phyloP scores from a whole-genome alignment of 2,329 filamentous ascomycete genomes.

The Colletotrichum plurivorum region DNA sequence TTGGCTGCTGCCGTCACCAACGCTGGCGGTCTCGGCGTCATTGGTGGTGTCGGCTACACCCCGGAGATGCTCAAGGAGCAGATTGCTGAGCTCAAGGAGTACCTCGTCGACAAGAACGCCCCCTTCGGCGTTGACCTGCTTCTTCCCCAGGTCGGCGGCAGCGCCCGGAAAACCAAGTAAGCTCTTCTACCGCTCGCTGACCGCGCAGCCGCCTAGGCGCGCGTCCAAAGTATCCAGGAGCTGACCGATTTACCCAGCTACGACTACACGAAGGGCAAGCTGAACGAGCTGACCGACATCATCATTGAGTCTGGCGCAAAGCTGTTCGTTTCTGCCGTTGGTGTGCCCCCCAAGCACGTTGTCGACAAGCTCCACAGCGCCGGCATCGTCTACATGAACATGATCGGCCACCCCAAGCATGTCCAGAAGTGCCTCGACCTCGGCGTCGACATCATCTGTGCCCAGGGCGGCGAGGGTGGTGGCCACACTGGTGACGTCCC shows the following conservation, averaged over 20 bases:
- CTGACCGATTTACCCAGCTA: conserved; percentile 73
- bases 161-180: conserved; percentile 92
- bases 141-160: conserved; percentile 94
- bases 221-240: background rate
- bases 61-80: conserved; percentile 97
- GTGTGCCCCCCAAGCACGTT: conserved; percentile 88
- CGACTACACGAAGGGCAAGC: conserved; percentile 99
- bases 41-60: conserved; percentile 95
- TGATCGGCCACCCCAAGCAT: conserved; percentile 99
- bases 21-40: conserved; percentile 95
- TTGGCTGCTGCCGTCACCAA: conserved; percentile 97
- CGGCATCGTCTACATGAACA: conserved; percentile 99
- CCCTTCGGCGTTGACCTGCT: conserved; percentile 96
- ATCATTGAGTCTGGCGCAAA: conserved; percentile 92
- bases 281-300: conserved; percentile 89
- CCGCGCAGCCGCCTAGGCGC: background rate
- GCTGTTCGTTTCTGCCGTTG: conserved; percentile 97
- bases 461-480: conserved; percentile 97
- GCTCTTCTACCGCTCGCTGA: conserved; percentile 42
- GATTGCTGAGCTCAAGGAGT: conserved; percentile 93
- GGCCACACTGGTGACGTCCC: conserved; percentile 96
- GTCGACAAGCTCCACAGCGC: conserved; percentile 91
- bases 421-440: conserved; percentile 95
- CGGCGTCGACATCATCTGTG: conserved; percentile 96
- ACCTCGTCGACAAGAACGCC: conserved; percentile 89